Conservation (phyloP, 2,329 filamentous ascomycete species). For the Fusarium pseudograminearum region DNA sequence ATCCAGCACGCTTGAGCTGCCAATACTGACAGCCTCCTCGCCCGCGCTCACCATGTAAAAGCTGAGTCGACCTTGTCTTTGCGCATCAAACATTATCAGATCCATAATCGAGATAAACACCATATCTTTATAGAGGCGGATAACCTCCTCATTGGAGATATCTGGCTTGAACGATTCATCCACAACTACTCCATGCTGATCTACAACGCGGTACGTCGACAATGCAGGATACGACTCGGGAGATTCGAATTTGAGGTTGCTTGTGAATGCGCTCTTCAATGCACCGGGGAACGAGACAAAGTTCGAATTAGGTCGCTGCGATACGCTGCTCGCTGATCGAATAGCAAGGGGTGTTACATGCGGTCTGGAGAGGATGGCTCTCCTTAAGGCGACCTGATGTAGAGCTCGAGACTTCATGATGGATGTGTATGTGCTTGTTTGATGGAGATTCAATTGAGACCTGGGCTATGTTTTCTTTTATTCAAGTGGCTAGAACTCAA, state of each 20-base stretch:
- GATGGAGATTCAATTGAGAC: constrained; percentile 5
- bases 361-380: constrained; percentile 42
- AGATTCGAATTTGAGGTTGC: constrained; percentile 79
- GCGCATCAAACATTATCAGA: constrained; percentile 96
- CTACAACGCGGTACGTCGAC: constrained; percentile 90
- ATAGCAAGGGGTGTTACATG: constrained; percentile 40
- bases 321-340: constrained; percentile 62
- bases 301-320: constrained; percentile 67
- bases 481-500: constrained; percentile 13
- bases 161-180: constrained; percentile 78
- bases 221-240: constrained; percentile 80
- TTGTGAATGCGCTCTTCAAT: constrained; percentile 92
- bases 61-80: constrained; percentile 90
- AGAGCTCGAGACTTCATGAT: constrained; percentile 54
- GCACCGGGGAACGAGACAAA: constrained; percentile 89
- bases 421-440: constrained; percentile 7
- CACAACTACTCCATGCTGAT: constrained; percentile 87
- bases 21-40: constrained; percentile 94
- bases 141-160: constrained; percentile 71
- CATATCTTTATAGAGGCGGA: constrained; percentile 75
- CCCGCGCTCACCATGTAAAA: constrained; percentile 99
- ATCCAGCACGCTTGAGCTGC: constrained; percentile 85
- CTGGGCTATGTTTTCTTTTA: constrained; percentile 20
- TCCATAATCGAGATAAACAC: constrained; percentile 86
- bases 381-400: constrained; percentile 47